Conservation (phyloP, 2,329 filamentous ascomycete species). For the Aspergillus flavus region DNA sequence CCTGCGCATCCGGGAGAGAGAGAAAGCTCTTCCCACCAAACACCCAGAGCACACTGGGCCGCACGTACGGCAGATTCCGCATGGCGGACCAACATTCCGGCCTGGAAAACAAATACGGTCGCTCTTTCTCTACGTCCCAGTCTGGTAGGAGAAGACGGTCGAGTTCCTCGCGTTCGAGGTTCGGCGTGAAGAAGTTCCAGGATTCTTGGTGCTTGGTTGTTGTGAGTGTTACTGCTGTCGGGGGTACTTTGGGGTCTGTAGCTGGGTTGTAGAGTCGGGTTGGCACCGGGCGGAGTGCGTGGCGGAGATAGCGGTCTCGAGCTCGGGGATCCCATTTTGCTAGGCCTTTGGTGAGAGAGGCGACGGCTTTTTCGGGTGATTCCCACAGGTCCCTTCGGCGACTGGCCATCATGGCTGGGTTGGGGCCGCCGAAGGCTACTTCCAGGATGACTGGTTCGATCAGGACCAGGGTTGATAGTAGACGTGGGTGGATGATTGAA, state of each 20-base stretch:
- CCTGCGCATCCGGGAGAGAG: constrained; percentile 16
- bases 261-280: constrained; percentile 16
- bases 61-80: constrained; percentile 24
- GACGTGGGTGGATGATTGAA: constrained; percentile 72
- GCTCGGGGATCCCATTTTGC: background rate
- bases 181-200: constrained; percentile 11
- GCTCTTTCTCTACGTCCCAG: constrained; percentile 18
- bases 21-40: constrained; percentile 24
- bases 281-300: constrained; percentile 12
- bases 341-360: background rate
- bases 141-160: constrained; percentile 19
- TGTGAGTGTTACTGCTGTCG: constrained; percentile 19
- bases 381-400: constrained; percentile 15
- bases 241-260: constrained; percentile 8
- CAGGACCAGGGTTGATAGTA: constrained; percentile 71
- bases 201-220: constrained; percentile 24
- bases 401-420: constrained; percentile 12
- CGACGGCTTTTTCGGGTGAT: constrained; percentile 6
- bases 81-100: constrained; percentile 20
- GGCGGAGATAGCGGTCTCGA: background rate
- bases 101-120: constrained; percentile 16
- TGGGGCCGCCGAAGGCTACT: background rate
- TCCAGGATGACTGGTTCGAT: constrained; percentile 60
- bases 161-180: constrained; percentile 16
- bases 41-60: constrained; percentile 27